Conservation (phyloP, 2,329 filamentous ascomycete species). For the Paecilomyces formosus region DNA sequence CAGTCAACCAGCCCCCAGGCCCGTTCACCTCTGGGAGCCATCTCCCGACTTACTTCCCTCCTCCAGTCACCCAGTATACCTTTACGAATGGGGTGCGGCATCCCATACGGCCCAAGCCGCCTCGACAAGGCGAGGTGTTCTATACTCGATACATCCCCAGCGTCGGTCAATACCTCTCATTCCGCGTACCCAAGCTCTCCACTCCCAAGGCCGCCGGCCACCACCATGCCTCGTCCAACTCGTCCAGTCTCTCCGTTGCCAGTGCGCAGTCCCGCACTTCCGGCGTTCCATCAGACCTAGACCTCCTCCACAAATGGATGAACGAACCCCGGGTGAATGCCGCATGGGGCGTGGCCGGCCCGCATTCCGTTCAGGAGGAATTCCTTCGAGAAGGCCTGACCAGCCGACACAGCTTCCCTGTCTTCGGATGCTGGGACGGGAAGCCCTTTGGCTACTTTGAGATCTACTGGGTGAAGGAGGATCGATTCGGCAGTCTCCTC, state of each 20-base stretch:
- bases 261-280: constrained; percentile 33
- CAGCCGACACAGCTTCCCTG: constrained; percentile 74
- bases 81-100: constrained; percentile 74
- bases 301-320: constrained; percentile 81
- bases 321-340: constrained; percentile 71
- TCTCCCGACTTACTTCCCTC: constrained; percentile 85
- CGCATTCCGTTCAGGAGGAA: constrained; percentile 48
- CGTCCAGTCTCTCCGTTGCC: constrained; percentile 25
- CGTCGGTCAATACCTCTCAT: constrained; percentile 75
- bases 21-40: constrained; percentile 79
- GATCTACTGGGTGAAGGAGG: constrained; percentile 97
- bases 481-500: constrained; percentile 64
- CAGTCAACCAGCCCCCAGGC: constrained; percentile 37
- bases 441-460: constrained; percentile 97
- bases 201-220: constrained; percentile 39
- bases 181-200: constrained; percentile 67
- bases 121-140: constrained; percentile 82
- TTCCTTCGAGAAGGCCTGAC: constrained; percentile 63
- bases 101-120: constrained; percentile 79
- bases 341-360: constrained; percentile 72
- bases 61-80: constrained; percentile 71
- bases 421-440: constrained; percentile 88
- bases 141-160: constrained; percentile 84
- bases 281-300: constrained; percentile 47
- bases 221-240: constrained; percentile 17